Percentiles rank a stretch among this genome's conserved stretches.
Evolutionary conservation across 2,329 filamentous ascomycete species (phyloP).

Genomic region (Diaporthe velutina): DNA sequence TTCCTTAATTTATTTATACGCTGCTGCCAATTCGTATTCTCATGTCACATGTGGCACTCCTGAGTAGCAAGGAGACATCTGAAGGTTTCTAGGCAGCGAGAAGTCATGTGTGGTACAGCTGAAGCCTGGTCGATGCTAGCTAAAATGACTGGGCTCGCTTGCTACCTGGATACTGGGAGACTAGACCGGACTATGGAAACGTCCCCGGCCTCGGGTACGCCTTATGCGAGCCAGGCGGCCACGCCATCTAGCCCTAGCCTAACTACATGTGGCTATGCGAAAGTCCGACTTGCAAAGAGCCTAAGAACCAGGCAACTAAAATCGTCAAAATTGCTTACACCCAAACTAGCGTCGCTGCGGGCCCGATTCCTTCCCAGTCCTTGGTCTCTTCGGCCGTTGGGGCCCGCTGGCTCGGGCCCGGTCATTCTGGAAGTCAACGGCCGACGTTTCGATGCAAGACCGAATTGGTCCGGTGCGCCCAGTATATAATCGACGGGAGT

Average conservation of each 20-base stretch:
- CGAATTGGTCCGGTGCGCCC: conserved; percentile 4
- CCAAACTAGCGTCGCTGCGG: background rate
- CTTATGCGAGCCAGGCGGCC: background rate
- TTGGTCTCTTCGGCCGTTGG: conserved; percentile 6
- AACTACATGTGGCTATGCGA: conserved; percentile 5
- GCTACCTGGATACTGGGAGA: too few relatives aligned
- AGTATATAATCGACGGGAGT: background rate
- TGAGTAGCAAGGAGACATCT: too few relatives aligned
- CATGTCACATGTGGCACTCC: too few relatives aligned
- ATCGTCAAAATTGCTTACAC: background rate
- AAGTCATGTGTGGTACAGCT: too few relatives aligned
- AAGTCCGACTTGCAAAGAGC: background rate
- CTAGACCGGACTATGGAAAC: background rate
- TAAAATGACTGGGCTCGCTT: too few relatives aligned
- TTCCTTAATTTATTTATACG: too few relatives aligned
- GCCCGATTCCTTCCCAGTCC: background rate
- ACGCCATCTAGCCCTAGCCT: background rate
- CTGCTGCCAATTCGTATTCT: too few relatives aligned
- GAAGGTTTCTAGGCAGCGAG: too few relatives aligned
- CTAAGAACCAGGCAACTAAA: background rate
- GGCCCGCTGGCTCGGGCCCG: background rate
- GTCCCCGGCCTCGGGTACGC: background rate
- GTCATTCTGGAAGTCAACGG: background rate
- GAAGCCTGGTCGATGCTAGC: too few relatives aligned
- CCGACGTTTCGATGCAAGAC: background rate